These are phyloP conservation scores for Clausena lansium DNA, from an alignment of 345 rosid genomes.

Conservation along the genomic window DNA sequence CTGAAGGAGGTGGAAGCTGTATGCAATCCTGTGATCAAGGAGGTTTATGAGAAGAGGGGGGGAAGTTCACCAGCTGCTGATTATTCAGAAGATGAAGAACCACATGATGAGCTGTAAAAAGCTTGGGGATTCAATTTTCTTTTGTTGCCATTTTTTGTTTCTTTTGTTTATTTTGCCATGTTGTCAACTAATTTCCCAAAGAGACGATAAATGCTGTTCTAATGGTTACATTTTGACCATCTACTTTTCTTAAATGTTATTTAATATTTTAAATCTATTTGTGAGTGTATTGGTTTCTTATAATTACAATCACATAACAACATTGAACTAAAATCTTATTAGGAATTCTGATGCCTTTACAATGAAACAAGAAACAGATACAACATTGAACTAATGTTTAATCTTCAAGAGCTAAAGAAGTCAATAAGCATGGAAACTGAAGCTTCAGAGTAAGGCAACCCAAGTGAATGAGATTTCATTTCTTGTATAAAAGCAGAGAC, in stretches of 20 bases:
- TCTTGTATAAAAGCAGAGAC: background rate
- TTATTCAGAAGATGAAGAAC: slow-evolving; percentile 32
- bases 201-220: no score
- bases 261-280: no score
- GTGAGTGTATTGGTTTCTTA: no score
- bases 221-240: no score
- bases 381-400: no score
- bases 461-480: background rate
- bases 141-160: background rate
- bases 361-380: no score
- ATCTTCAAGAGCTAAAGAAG: slow-evolving; percentile 23
- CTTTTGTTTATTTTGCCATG: no score
- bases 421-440: slow-evolving; percentile 33
- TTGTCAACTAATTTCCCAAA: no score
- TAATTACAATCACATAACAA: no score
- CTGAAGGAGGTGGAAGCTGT: slow-evolving; percentile 51
- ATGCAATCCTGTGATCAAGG: slow-evolving; percentile 47
- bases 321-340: no score
- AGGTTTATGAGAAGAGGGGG: slow-evolving; percentile 44
- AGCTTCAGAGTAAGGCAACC: slow-evolving; percentile 23
- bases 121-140: background rate
- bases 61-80: slow-evolving; percentile 17
- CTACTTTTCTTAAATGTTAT: no score
- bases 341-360: no score
- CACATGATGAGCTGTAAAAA: slow-evolving; percentile 43